Conservation (phyloP, 1,284 basidiomycete species). For the Ceratobasidium papillatum region DNA sequence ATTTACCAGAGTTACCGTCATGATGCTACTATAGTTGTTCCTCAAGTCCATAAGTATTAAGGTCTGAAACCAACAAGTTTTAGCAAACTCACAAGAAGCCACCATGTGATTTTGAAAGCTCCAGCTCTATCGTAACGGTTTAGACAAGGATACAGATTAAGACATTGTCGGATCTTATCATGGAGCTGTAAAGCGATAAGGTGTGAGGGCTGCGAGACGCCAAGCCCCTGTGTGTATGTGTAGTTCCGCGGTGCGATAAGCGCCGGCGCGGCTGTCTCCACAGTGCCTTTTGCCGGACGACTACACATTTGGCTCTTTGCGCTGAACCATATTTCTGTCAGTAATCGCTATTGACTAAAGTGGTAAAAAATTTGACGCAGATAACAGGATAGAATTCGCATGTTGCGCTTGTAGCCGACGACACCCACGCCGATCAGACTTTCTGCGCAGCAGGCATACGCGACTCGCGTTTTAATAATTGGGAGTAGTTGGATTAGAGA, state of each 20-base stretch:
- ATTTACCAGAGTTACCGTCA: too few species aligned
- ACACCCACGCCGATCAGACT: conserved; percentile 9
- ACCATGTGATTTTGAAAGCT: too few species aligned
- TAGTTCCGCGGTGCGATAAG: background rate
- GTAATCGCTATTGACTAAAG: background rate
- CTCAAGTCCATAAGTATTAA: too few species aligned
- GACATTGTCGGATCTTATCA: too few species aligned
- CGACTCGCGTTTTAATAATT: background rate
- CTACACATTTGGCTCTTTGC: background rate
- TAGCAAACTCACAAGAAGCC: too few species aligned
- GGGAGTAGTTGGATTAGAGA: background rate
- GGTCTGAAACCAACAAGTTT: too few species aligned
- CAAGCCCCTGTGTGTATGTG: background rate
- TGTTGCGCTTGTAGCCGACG: background rate
- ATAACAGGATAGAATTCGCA: background rate
- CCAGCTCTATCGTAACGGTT: too few species aligned
- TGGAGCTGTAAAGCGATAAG: background rate
- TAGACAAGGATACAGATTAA: too few species aligned
- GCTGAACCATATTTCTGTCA: background rate
- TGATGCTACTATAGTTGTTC: too few species aligned
- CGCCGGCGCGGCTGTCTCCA: conserved; percentile 9
- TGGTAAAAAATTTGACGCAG: background rate
- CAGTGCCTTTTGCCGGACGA: background rate
- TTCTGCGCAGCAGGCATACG: conserved; percentile 1
- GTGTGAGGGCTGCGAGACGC: background rate